phyloP scores from a whole-genome alignment of 2,329 filamentous ascomycete genomes.

The Fonsecaea nubica region DNA sequence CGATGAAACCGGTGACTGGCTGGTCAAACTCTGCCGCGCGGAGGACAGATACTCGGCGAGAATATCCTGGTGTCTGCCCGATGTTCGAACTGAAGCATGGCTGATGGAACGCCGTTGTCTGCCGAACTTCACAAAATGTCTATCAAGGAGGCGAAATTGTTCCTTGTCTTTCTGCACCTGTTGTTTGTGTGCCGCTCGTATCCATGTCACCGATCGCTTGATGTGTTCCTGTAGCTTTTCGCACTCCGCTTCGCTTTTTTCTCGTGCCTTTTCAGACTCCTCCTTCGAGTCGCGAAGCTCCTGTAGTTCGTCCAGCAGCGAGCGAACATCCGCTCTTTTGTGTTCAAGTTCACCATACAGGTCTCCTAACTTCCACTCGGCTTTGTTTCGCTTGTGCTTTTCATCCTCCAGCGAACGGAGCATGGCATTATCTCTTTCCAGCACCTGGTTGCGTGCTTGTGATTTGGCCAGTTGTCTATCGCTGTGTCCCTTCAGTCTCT shows the following conservation, averaged over 20 bases:
- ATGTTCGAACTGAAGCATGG: constrained; percentile 5
- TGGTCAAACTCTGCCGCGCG: constrained; percentile 1
- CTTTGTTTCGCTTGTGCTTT: background rate
- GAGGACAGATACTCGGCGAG: constrained; percentile 12
- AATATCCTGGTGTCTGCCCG: constrained; percentile 1
- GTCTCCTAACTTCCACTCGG: constrained; percentile 10
- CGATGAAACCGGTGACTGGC: constrained; percentile 12
- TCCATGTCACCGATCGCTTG: constrained; percentile 6
- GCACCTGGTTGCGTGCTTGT: background rate
- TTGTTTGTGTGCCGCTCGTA: constrained; percentile 16
- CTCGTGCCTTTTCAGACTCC: background rate
- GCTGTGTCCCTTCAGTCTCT: constrained; percentile 1
- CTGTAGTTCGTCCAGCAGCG: background rate
- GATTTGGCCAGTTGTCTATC: constrained; percentile 3
- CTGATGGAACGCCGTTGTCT: background rate
- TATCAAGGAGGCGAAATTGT: constrained; percentile 18
- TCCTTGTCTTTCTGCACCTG: constrained; percentile 18
- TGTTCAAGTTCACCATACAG: constrained; percentile 5
- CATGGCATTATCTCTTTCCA: constrained; percentile 3
- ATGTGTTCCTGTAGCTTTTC: constrained; percentile 4
- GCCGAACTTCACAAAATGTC: background rate
- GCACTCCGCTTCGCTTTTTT: constrained; percentile 8
- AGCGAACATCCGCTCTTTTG: background rate
- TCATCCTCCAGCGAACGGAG: background rate
- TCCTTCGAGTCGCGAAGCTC: constrained; percentile 2